Base-by-base conservation (phyloP, 2,329 filamentous ascomycete genomes). In the Biscogniauxia marginata region DNA sequence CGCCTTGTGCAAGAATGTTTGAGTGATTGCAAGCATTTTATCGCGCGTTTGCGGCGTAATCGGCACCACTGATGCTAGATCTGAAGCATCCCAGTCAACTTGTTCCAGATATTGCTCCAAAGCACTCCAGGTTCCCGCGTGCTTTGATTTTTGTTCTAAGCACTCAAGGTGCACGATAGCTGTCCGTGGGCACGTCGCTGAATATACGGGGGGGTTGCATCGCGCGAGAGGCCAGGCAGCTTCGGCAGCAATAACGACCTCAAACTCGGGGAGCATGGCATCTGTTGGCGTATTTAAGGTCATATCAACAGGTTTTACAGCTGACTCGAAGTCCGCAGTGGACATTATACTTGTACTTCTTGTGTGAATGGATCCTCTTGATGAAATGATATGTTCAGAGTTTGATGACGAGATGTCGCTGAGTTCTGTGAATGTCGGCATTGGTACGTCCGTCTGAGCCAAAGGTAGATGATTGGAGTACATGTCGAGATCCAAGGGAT, bases 21-120 rank as follows among this genome's bases (percentile, higher is more conserved):
- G 87, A 0, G 86, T 88, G 59, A 89, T 88, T 49, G 85, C 86
- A n/a, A 89, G 79, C 64, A 90, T 81, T 67, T 85, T 86, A 68
- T 90, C 87, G 25, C 87, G 79, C 2, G 85, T 86, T 46, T 79
- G 69, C 3, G 74, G 65, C 3, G 69, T 75, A 50, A 82, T 71
- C 3, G 79, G 75, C 4, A 79, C 72, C 2, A 82, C 78, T 3
- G 73, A 73, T 3, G 75, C 69, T 30, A 74, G 59, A 58, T 75
- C 73, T 18, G 68, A 55, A 2, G 70, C 64, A 49, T 75, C 69
- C 70, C 70, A 71, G 43, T 75, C 68, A 11, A 70, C 65, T 13
- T 71, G 66, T 18, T 75, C 70, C 4, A 79, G 62, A 30, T 75
- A 75, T 49, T 72, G 71, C 53, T 79, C 75, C 30, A 82, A 64